Percentiles rank a stretch among this genome's conserved stretches.
phyloP scores from a whole-genome alignment of 2,329 filamentous ascomycete genomes.

The Blastomyces silverae region DNA sequence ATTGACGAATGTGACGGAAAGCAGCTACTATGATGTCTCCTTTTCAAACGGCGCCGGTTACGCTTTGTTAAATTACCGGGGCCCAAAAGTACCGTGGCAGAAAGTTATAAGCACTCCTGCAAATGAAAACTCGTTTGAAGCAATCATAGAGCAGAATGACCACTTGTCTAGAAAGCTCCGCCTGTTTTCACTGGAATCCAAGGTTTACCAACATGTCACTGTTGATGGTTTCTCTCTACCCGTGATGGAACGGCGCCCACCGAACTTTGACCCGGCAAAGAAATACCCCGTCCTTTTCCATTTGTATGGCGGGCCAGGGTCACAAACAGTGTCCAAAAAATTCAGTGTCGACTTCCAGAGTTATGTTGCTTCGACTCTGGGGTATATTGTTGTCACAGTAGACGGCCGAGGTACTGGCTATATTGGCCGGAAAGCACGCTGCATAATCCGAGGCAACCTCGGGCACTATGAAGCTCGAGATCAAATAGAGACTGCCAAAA shows the following conservation, averaged over 20 bases:
- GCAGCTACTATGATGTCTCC: slow-evolving; percentile 73
- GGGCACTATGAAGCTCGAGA: slow-evolving; percentile 80
- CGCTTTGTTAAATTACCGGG: slow-evolving; percentile 73
- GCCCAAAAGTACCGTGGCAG: slow-evolving; percentile 83
- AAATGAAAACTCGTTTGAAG: slow-evolving; percentile 56
- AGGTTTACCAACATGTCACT: slow-evolving; percentile 77
- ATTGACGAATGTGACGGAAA: slow-evolving; percentile 63
- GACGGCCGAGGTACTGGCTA: slow-evolving; percentile 91
- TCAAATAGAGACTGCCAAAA: slow-evolving; percentile 83
- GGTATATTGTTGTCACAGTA: slow-evolving; percentile 90
- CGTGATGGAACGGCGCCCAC: slow-evolving; percentile 76
- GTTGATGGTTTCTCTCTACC: slow-evolving; percentile 69
- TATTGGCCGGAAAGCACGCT: slow-evolving; percentile 75
- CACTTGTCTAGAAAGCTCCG: slow-evolving; percentile 61
- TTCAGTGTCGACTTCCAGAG: slow-evolving; percentile 86
- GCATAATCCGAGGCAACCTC: slow-evolving; percentile 73
- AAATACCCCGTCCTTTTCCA: slow-evolving; percentile 92
- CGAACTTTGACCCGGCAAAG: slow-evolving; percentile 75
- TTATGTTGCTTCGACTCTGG: slow-evolving; percentile 75
- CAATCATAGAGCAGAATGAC: slow-evolving; percentile 71
- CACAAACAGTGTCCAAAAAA: slow-evolving; percentile 72
- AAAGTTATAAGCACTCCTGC: slow-evolving; percentile 74
- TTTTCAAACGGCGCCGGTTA: slow-evolving; percentile 81
- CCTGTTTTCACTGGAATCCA: slow-evolving; percentile 71
- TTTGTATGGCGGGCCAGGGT: slow-evolving; percentile 91